phyloP scores from a whole-genome alignment of 352 stramenopile species.

The Phytophthora hybrid region DNA sequence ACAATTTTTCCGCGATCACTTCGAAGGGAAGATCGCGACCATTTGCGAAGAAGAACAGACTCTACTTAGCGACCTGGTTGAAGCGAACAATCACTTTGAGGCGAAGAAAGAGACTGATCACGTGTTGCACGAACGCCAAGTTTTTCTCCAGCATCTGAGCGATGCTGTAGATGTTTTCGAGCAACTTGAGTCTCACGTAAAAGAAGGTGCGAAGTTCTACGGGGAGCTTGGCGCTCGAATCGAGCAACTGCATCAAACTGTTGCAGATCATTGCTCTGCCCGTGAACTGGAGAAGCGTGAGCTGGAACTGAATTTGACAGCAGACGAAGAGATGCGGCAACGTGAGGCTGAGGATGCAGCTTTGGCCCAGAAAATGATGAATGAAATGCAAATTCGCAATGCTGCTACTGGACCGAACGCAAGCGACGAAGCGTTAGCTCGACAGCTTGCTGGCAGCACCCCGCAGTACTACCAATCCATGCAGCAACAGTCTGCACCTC shows the following conservation, averaged over 20 bases:
- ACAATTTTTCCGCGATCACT: conserved; percentile 68
- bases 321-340: conserved; percentile 62
- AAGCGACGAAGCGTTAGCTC: conserved; percentile 67
- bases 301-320: conserved; percentile 70
- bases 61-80: conserved; percentile 49
- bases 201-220: conserved; percentile 79
- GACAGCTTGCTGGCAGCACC: conserved; percentile 56
- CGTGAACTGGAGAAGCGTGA: conserved; percentile 77
- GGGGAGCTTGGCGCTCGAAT: conserved; percentile 63
- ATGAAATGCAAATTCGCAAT: conserved; percentile 60
- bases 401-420: conserved; percentile 19
- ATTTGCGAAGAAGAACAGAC: conserved; percentile 62
- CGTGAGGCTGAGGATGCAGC: conserved; percentile 59
- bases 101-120: conserved; percentile 64
- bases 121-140: conserved; percentile 61
- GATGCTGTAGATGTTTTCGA: conserved; percentile 81
- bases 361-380: conserved; percentile 78
- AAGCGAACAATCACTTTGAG: conserved; percentile 68
- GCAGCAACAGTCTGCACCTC: conserved; percentile 29
- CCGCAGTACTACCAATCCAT: conserved; percentile 50
- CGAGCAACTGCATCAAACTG: conserved; percentile 73
- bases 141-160: conserved; percentile 66
- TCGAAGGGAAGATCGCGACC: conserved; percentile 60
- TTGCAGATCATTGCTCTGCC: conserved; percentile 74
- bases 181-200: conserved; percentile 78